Evolutionary conservation across 805 yeast genomes (phyloP), one percentile per base, ranked within the genome.

Genomic region (Yamadazyma olivae): DNA sequence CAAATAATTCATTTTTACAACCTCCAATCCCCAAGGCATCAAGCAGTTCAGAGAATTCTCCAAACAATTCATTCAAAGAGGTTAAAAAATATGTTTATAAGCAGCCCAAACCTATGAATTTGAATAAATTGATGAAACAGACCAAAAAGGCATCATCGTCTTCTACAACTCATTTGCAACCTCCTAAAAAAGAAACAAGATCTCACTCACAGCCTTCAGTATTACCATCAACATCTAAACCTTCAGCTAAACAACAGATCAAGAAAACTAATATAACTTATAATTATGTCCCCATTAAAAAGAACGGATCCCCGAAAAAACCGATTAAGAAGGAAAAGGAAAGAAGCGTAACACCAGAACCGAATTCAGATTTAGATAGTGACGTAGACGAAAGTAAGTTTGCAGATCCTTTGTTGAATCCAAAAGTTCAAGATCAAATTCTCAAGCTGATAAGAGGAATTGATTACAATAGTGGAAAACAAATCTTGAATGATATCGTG

Each of bases 401-500:
- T 21, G 54, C 46, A n/a, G 52, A 50, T 30, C 41, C 43, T 7
- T 38, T 46, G 4, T 28, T 48, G 19, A 44, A 43, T 30, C 57
- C 54, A 6, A 53, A 47, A 15, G 64, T 61, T 16, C 66, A 66
- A 41, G 62, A 61, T 10, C 52, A 51, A 18, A 45, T 76, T 16
- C 72, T 76, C 31, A 54, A 60, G n/a, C 66, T 73, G 6, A 53
- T 74, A 30, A 55, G 68, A 40, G 96, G 96, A 2, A 84, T 91
- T 8, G 98, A 91, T 57, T 79, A 75, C 37, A 50, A 51, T 3
- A 82, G 95, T 0, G 95, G 95, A 8, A 75, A 76, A 44, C 96
- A 87, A 54, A 90, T 91, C 34, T 64, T 91, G 38, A 84, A 83
- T 44, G 96, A 91, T 53, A 87, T 91, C 40, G 83, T 91, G 17